A percentile compares a stretch with the other conserved stretches of the same genome.
These are phyloP conservation scores for Penicillium sp. DNA, from an alignment of 2,329 filamentous ascomycete genomes.

Conservation along the genomic window DNA sequence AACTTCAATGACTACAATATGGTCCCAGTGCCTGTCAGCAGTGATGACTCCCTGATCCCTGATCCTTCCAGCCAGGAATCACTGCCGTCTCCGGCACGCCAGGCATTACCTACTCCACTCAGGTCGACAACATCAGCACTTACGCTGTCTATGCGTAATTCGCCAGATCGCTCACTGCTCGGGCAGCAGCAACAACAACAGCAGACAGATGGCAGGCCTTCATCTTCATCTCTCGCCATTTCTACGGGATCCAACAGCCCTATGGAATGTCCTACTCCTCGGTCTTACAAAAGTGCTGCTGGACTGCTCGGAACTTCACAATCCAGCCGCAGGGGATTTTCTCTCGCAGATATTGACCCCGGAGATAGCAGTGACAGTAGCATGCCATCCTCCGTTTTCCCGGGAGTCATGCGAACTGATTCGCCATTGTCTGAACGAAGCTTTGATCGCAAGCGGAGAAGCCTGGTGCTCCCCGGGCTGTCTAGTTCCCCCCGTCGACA, in stretches of 20 bases:
- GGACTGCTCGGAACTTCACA: conserved; percentile 59
- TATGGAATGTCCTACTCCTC: conserved; percentile 84
- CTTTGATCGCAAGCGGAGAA: conserved; percentile 81
- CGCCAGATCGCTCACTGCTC: conserved; percentile 51
- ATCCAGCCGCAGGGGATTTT: conserved; percentile 69
- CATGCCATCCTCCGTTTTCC: conserved; percentile 68
- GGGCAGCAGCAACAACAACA: conserved; percentile 23
- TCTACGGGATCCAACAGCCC: conserved; percentile 89
- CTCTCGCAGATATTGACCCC: conserved; percentile 81
- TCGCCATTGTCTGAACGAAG: conserved; percentile 88
- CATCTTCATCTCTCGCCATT: conserved; percentile 62
- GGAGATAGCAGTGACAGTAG: conserved; percentile 83
- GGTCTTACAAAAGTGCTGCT: conserved; percentile 68
- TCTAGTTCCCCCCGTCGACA: conserved; percentile 76
- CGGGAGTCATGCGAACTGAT: conserved; percentile 72
- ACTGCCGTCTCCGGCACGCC: background rate
- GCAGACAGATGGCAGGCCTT: conserved; percentile 45
- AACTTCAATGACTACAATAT: conserved; percentile 3
- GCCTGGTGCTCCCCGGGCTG: conserved; percentile 76
- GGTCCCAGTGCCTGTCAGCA: background rate
- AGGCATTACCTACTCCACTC: conserved; percentile 14
- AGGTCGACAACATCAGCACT: conserved; percentile 49
- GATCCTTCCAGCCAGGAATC: conserved; percentile 10
- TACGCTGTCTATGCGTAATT: conserved; percentile 56
- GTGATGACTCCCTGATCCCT: background rate